phyloP scores from a whole-genome alignment of 331 rosid genomes.

The Acacia concinna region DNA sequence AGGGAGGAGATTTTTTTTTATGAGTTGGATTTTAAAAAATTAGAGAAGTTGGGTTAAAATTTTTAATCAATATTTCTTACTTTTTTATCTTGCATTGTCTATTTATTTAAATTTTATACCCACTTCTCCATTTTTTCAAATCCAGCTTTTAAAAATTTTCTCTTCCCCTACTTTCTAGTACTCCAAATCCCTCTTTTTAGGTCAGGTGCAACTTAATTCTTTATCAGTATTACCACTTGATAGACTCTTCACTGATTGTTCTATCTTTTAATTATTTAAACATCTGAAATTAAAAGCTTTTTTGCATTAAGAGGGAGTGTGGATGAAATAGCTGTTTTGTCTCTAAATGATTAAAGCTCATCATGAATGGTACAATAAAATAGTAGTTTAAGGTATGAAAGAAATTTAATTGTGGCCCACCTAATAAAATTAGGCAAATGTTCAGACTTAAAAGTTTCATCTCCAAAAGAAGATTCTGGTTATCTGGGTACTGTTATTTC shows the following conservation, averaged over 20 bases:
- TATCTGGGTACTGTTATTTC: background rate
- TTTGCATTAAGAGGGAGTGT: slow-evolving; percentile 7
- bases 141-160: no score
- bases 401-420: background rate
- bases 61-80: no score
- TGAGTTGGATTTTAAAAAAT: no score
- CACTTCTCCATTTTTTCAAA: no score
- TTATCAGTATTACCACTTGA: slow-evolving; percentile 1
- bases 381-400: background rate
- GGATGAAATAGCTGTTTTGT: slow-evolving; percentile 33
- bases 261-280: background rate
- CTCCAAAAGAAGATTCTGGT: background rate
- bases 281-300: slow-evolving; percentile 22
- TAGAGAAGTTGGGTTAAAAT: no score
- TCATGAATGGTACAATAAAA: background rate
- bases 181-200: no score
- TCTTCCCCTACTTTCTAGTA: no score
- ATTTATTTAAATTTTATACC: no score
- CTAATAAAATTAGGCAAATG: background rate
- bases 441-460: background rate
- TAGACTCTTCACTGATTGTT: slow-evolving; percentile 7
- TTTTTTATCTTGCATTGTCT: no score
- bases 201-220: background rate
- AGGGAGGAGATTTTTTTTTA: no score
- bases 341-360: slow-evolving; percentile 40